Percentiles rank a stretch among this genome's conserved stretches.
Evolutionary conservation across 192 early-diverging fungal genomes (phyloP).

Genomic region (Mortierella alpina): DNA sequence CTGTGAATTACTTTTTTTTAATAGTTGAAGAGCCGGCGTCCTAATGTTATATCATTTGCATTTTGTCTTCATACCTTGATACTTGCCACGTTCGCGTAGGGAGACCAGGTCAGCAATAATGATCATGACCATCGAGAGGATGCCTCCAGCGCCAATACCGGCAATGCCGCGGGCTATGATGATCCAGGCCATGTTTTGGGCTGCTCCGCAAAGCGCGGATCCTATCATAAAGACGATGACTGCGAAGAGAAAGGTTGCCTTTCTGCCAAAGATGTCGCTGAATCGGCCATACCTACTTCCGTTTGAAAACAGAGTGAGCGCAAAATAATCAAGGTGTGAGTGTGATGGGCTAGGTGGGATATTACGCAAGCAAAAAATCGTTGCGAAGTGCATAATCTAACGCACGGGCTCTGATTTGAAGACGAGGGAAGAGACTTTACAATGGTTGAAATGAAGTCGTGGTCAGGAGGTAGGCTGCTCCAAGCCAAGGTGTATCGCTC

Average conservation of each 20-base stretch:
- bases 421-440: conserved; percentile 11
- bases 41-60: too few relatives aligned
- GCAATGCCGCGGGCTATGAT: conserved; percentile 78
- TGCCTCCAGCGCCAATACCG: conserved; percentile 77
- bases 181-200: conserved; percentile 62
- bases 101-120: conserved; percentile 78
- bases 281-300: conserved; percentile 69
- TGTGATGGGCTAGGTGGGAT: too few relatives aligned
- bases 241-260: conserved; percentile 68
- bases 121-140: conserved; percentile 70
- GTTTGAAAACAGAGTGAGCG: too few relatives aligned
- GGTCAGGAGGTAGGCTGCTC: conserved; percentile 73
- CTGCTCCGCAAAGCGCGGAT: conserved; percentile 72
- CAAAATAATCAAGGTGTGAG: too few relatives aligned
- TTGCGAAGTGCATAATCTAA: too few relatives aligned
- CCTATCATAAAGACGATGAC: conserved; percentile 75
- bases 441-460: conserved; percentile 79
- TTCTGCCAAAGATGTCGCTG: conserved; percentile 84
- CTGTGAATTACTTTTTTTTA: too few relatives aligned
- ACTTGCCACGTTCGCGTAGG: conserved; percentile 75
- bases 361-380: too few relatives aligned
- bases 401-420: too few relatives aligned
- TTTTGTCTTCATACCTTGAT: conserved; percentile 55
- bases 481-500: conserved; percentile 68
- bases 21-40: too few relatives aligned